These are phyloP conservation scores for Ganoderma meredithae DNA, from an alignment of 1,284 basidiomycete species.

Conservation along the genomic window DNA sequence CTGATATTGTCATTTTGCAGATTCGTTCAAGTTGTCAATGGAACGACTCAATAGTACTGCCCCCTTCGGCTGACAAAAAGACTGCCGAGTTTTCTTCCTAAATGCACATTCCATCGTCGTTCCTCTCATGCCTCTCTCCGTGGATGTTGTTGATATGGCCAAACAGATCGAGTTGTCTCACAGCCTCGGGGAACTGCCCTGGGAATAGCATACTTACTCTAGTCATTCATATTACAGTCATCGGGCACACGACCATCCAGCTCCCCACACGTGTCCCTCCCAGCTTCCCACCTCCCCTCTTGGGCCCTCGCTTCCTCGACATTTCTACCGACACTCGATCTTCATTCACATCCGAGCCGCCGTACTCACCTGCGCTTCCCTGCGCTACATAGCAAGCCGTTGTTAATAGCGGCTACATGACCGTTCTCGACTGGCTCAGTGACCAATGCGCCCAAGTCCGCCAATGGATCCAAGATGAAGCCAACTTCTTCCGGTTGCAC, in stretches of 20 bases:
- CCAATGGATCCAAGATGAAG: constrained; percentile 40
- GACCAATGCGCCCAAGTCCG: constrained; percentile 21
- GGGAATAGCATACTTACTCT: too few species aligned
- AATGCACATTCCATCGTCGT: too few species aligned
- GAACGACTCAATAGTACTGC: too few species aligned
- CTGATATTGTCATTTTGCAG: too few species aligned
- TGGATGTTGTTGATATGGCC: too few species aligned
- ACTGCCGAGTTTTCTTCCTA: too few species aligned
- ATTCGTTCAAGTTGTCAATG: too few species aligned
- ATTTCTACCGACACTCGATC: not conserved
- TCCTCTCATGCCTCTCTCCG: too few species aligned
- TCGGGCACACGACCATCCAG: not conserved
- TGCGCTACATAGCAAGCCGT: not conserved
- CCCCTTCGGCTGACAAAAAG: too few species aligned
- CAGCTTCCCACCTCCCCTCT: not conserved
- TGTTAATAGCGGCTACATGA: constrained; percentile 15
- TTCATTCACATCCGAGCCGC: not conserved
- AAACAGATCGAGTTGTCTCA: too few species aligned
- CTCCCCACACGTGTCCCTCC: constrained; percentile 14
- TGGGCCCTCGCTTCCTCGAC: not conserved
- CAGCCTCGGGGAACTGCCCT: too few species aligned
- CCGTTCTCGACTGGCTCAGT: constrained; percentile 21
- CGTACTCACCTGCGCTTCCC: not conserved
- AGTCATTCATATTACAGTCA: not conserved
- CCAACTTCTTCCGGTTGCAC: constrained; percentile 64